Conservation (phyloP, 495 filamentous ascomycete genomes). For the Alectoria sarmentosa region DNA sequence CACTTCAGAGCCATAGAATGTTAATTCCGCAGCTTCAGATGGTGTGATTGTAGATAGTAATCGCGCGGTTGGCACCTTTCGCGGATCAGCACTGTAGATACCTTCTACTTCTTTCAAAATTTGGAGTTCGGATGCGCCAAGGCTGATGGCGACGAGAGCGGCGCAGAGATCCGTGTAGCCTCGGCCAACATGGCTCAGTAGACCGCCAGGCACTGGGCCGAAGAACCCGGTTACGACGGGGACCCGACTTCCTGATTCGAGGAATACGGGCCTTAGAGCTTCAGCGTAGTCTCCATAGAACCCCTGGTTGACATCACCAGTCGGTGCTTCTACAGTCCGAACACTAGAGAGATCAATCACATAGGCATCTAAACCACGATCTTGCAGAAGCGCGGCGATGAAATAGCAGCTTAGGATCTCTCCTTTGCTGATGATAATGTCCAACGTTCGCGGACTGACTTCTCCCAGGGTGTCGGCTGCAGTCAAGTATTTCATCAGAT, state of each 20-base stretch:
- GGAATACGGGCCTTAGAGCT: conserved; percentile 57
- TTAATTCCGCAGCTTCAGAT: conserved; percentile 80
- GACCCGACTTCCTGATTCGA: conserved; percentile 58
- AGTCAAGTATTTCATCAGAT: conserved; percentile 51
- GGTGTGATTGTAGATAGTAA: conserved; percentile 73
- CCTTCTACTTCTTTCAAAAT: conserved; percentile 94
- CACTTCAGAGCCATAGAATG: conserved; percentile 89
- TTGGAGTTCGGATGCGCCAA: conserved; percentile 58
- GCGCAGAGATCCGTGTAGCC: conserved; percentile 88
- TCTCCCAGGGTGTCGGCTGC: conserved; percentile 56
- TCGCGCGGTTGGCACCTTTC: conserved; percentile 76
- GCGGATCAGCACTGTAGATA: conserved; percentile 87
- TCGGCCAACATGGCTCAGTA: conserved; percentile 71
- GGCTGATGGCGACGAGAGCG: conserved; percentile 68
- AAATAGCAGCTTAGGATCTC: conserved; percentile 88
- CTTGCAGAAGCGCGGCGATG: conserved; percentile 72
- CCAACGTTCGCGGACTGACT: conserved; percentile 74
- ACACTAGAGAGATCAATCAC: conserved; percentile 79
- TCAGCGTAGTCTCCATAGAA: conserved; percentile 73
- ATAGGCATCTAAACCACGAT: conserved; percentile 68
- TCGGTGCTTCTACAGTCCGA: conserved; percentile 52
- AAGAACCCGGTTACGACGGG: conserved; percentile 83
- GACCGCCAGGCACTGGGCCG: conserved; percentile 68
- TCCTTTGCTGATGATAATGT: conserved; percentile 82
- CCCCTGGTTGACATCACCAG: conserved; percentile 55